phyloP scores from a whole-genome alignment of 1,284 basidiomycete genomes.

The Hypsizygus ulmarius region DNA sequence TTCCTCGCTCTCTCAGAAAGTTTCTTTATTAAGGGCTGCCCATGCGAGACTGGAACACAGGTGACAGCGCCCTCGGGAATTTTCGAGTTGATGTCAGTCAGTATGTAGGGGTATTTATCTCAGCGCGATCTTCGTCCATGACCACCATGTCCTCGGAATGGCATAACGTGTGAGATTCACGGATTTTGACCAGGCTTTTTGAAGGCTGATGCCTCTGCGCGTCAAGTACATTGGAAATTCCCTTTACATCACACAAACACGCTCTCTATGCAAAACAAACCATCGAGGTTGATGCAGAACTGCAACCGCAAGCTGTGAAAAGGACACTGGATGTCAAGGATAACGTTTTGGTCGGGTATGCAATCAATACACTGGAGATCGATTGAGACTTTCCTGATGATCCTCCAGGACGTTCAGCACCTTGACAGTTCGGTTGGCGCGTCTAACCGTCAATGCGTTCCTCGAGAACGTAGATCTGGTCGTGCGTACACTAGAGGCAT shows the following conservation, averaged over 20 bases:
- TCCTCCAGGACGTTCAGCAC: slow-evolving; percentile 62
- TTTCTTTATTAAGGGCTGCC: too few species aligned
- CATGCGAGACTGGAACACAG: too few species aligned
- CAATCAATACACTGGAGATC: slow-evolving; percentile 13
- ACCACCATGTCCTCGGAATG: slow-evolving; percentile 26
- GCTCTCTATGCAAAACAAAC: slow-evolving; percentile 76
- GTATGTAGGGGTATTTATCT: too few species aligned
- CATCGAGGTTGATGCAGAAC: slow-evolving; percentile 82
- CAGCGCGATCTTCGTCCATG: slow-evolving; percentile 12
- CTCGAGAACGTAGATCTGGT: slow-evolving; percentile 86
- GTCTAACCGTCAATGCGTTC: slow-evolving; percentile 80
- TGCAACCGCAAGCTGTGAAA: slow-evolving; percentile 77
- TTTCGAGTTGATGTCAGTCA: too few species aligned
- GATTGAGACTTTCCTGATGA: not conserved
- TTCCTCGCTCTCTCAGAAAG: too few species aligned
- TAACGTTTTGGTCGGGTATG: slow-evolving; percentile 69
- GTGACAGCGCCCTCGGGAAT: too few species aligned
- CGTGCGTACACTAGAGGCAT: slow-evolving; percentile 77
- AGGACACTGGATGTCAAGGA: slow-evolving; percentile 65
- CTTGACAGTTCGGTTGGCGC: slow-evolving; percentile 78
- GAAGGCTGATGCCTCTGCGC: slow-evolving; percentile 1
- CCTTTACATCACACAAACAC: slow-evolving; percentile 71
- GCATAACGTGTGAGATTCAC: slow-evolving; percentile 32
- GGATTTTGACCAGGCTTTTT: not conserved
- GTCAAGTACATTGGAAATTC: slow-evolving; percentile 68